Base-by-base conservation (phyloP, 352 stramenopile genomes). In the Globisporangium middletonii region DNA sequence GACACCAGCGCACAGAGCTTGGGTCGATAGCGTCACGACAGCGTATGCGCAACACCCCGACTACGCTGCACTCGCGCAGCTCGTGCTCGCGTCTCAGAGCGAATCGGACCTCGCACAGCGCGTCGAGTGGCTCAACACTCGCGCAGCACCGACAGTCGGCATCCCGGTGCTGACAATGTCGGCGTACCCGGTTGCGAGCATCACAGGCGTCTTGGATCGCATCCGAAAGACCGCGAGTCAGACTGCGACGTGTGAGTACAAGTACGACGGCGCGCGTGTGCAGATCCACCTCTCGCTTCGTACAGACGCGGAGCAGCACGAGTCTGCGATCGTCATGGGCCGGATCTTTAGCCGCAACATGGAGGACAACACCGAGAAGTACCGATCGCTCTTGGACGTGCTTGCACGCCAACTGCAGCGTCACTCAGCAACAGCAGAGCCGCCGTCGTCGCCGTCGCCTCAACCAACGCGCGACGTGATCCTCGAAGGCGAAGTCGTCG, bases 261-360 rank as follows among this genome's bases (percentile, higher is more conserved):
- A 94, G 60, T 94, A 94, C 58, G 83, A 94, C 63, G 83, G 83
- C 23, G 83, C 81, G 2, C 79, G 83, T 18, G 78, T 94, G 18
- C 83, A 94, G 50, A 67, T 92, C 15, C 83, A 94, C 57, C 57
- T 87, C 42, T 61, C 65, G 12, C 12, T 71, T n/a, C 27, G 41
- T 27, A 12, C 50, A 16, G 19, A 46, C n/a, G 35, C 27, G 23
- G 23, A 16, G 18, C 38, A 55, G 11, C 28, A 9, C 3, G 26
- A 47, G 0, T 13, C 37, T 0, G 27, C 23, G 4, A 16, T 30
- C 3, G 53, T 72, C 15, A 38, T 9, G 9, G 38, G 69, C n/a
- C 73, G 73, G 37, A 78, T 94, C 37, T 94, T 94, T 63, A 94
- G 83, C 57, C 79, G 83, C 30, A 94, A 92, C 59, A 88, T 91